Evolutionary conservation across 78 protist species (phyloP).

Genomic region (Fonticula alba): DNA sequence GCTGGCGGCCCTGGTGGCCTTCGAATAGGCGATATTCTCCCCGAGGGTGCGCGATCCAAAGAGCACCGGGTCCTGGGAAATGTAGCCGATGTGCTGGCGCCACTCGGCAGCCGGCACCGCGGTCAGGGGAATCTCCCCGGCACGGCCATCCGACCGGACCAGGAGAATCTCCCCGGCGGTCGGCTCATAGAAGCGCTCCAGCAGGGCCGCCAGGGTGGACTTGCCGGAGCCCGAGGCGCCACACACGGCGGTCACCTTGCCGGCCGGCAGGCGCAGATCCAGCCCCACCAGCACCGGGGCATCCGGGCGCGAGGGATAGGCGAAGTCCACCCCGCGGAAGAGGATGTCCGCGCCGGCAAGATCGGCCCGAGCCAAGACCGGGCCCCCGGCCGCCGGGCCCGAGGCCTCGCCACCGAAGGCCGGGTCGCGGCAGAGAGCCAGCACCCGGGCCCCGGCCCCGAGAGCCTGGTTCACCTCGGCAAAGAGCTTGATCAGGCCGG

Average conservation of each 20-base stretch:
- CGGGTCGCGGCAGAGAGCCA: background rate
- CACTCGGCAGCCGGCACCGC: too few species aligned
- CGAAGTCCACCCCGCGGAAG: conserved; percentile 38
- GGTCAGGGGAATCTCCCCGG: conserved; percentile 1
- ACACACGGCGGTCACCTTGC: conserved; percentile 47
- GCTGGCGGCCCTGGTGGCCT: conserved; percentile 3
- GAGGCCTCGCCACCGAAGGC: too few species aligned
- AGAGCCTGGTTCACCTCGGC: background rate
- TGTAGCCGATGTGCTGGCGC: conserved; percentile 12
- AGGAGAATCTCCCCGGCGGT: conserved; percentile 28
- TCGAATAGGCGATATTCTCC: conserved; percentile 28
- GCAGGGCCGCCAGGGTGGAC: conserved; percentile 31
- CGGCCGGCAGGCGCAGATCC: conserved; percentile 18
- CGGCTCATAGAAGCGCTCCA: conserved; percentile 42
- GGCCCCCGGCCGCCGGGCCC: too few species aligned
- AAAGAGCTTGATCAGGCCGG: background rate
- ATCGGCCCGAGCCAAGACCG: too few species aligned
- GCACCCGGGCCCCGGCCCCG: conserved; percentile 4
- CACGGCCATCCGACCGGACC: conserved; percentile 20
- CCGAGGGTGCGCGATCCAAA: conserved; percentile 13
- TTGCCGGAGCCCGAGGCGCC: conserved; percentile 75
- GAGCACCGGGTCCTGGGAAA: conserved; percentile 29
- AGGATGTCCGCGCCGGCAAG: conserved; percentile 21
- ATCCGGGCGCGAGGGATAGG: conserved; percentile 51
- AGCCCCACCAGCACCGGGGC: conserved; percentile 15